Conservation (phyloP, 148 eudicot genomes). For the Chenopodium album region DNA sequence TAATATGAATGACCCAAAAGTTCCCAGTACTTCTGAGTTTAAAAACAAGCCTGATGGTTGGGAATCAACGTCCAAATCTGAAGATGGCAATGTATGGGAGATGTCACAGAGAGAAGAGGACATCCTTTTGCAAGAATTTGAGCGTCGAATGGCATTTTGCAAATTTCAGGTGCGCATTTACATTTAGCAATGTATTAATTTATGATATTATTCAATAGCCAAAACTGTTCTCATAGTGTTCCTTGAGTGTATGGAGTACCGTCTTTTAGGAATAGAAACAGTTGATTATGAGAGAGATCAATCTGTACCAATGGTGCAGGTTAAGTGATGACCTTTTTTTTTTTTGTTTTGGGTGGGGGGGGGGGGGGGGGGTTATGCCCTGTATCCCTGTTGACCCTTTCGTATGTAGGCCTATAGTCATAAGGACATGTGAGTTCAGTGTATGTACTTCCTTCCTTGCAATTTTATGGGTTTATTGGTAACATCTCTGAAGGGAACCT, state of each 20-base stretch:
- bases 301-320: background rate
- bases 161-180: conserved; percentile 72
- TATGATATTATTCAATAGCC: background rate
- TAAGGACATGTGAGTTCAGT: background rate
- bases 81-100: conserved; percentile 91
- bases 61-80: conserved; percentile 78
- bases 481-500: background rate
- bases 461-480: background rate
- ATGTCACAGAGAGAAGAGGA: conserved; percentile 98
- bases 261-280: background rate
- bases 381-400: background rate
- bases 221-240: background rate
- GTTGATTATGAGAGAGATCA: too few relatives aligned
- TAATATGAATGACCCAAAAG: conserved; percentile 48
- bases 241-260: background rate
- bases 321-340: background rate
- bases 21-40: conserved; percentile 52
- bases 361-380: background rate
- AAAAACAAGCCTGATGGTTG: conserved; percentile 96
- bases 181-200: background rate
- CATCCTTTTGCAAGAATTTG: conserved; percentile 91
- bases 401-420: background rate
- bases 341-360: background rate
- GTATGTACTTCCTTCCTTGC: background rate
- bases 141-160: conserved; percentile 88